Percentiles rank a stretch among this genome's conserved stretches.
Conservation (phyloP, 148 eudicot species). For the Diospyros lotus region DNA sequence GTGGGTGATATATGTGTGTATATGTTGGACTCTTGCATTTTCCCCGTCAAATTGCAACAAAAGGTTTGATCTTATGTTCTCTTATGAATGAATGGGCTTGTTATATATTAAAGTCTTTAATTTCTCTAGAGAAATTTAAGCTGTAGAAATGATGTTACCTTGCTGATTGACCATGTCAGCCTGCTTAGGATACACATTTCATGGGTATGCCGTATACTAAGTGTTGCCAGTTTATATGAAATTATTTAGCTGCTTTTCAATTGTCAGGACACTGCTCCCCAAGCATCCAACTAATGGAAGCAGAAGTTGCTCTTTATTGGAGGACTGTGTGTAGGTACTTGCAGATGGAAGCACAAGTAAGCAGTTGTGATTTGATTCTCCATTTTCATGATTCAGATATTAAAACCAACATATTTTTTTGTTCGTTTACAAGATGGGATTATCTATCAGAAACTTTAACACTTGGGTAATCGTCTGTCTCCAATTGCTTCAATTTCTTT, state of each 20-base stretch:
- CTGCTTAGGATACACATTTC: neutral
- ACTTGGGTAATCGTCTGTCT: neutral
- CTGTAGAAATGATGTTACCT: neutral
- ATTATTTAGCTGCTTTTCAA: neutral
- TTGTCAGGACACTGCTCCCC: slow-evolving; percentile 26
- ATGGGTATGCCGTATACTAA: neutral
- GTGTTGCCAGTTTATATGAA: slow-evolving; percentile 3
- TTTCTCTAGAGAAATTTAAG: neutral
- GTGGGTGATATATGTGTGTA: neutral
- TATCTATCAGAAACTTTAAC: neutral
- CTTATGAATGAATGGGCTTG: neutral
- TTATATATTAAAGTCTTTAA: neutral
- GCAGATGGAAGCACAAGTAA: slow-evolving; percentile 75
- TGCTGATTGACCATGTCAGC: neutral
- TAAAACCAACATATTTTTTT: neutral
- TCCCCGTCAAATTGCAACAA: neutral
- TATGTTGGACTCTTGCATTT: neutral
- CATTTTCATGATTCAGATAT: too few species aligned
- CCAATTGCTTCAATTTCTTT: neutral
- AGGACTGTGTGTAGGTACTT: slow-evolving; percentile 70
- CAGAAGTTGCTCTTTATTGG: slow-evolving; percentile 93
- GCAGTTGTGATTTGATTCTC: slow-evolving; percentile 9
- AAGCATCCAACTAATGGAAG: slow-evolving; percentile 52
- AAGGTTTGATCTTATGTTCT: neutral
- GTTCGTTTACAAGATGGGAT: neutral